These are phyloP conservation scores for Clonostachys byssicola DNA, from an alignment of 2,329 filamentous ascomycete species.

Conservation along the genomic window DNA sequence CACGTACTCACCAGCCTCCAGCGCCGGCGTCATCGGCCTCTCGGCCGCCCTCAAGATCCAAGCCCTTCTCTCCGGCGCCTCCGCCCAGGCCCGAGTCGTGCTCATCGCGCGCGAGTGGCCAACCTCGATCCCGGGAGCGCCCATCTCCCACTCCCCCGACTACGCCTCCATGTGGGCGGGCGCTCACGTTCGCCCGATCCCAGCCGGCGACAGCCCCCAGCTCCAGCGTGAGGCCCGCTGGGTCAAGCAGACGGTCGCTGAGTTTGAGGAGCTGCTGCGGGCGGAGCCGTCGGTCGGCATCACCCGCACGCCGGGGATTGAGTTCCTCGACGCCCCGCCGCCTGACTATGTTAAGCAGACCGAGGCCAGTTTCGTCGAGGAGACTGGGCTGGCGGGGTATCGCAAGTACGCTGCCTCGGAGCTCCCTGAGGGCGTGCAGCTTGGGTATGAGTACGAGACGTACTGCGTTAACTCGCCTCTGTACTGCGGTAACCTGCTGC, in stretches of 20 bases:
- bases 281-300: constrained; percentile 32
- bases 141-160: constrained; percentile 24
- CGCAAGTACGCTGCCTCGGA: constrained; percentile 22
- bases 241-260: constrained; percentile 17
- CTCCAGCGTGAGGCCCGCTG: constrained; percentile 21
- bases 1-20: not conserved
- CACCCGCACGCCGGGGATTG: constrained; percentile 42
- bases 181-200: constrained; percentile 50
- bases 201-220: constrained; percentile 21
- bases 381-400: constrained; percentile 19
- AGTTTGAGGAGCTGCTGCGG: constrained; percentile 12
- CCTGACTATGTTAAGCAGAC: constrained; percentile 27
- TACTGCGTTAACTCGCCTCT: constrained; percentile 52
- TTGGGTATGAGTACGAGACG: constrained; percentile 31
- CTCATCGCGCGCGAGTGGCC: constrained; percentile 27
- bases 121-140: constrained; percentile 20
- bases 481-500: constrained; percentile 35
- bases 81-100: constrained; percentile 9
- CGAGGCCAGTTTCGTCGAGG: constrained; percentile 13
- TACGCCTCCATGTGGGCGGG: constrained; percentile 56
- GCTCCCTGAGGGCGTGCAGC: constrained; percentile 32
- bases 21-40: constrained; percentile 50
- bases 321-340: constrained; percentile 43
- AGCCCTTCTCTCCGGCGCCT: constrained; percentile 3
- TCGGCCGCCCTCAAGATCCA: constrained; percentile 42